Percentiles rank a stretch among this genome's conserved stretches.
Conservation (phyloP, 208 protist species). For the Vickermania ingenoplastis region DNA sequence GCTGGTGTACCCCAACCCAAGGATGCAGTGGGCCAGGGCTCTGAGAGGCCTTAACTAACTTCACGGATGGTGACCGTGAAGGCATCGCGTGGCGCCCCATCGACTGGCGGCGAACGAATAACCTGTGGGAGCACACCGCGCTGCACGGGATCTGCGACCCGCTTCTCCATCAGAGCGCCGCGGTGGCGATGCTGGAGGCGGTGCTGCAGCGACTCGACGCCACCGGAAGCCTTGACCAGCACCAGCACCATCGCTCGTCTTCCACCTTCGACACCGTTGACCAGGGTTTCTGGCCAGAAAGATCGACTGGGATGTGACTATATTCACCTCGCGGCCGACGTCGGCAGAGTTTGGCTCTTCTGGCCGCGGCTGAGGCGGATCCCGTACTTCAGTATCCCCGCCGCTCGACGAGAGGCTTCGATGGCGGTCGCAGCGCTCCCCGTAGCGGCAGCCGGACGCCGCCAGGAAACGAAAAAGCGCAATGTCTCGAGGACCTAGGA, state of each 20-base stretch:
- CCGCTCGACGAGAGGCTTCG: slow-evolving; percentile 18
- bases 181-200: background rate
- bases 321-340: background rate
- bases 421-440: slow-evolving; percentile 6
- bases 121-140: background rate
- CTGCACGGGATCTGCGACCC: background rate
- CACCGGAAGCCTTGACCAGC: no score
- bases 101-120: background rate
- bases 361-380: background rate
- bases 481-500: no score
- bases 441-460: no score
- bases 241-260: no score
- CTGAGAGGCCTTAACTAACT: no score
- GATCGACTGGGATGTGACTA: background rate
- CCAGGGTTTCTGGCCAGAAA: background rate
- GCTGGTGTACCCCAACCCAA: background rate
- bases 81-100: background rate
- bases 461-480: no score
- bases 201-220: background rate
- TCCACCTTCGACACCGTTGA: no score
- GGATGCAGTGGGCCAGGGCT: background rate
- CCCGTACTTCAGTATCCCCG: background rate
- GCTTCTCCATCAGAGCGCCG: background rate
- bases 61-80: no score
- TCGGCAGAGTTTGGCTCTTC: background rate